Percentiles rank a stretch among this genome's conserved stretches.
phyloP scores from a whole-genome alignment of 1,284 basidiomycete species.

The Polyporus tsugae region DNA sequence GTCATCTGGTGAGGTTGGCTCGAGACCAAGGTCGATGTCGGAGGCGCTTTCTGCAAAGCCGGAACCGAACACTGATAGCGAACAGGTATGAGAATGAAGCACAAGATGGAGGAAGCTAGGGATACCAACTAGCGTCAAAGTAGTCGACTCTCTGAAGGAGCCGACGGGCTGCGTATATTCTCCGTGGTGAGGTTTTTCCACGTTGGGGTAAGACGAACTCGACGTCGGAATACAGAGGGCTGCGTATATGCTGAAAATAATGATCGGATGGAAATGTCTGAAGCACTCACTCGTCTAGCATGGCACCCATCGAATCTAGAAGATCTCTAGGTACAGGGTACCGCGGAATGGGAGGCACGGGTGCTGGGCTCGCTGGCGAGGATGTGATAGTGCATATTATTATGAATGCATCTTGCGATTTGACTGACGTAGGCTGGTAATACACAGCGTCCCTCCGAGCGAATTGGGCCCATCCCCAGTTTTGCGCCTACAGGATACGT shows the following conservation, averaged over 20 bases:
- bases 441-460: constrained; percentile 79
- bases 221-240: constrained; percentile 81
- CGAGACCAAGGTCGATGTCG: constrained; percentile 33
- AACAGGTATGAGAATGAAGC: not conserved
- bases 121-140: constrained; percentile 67
- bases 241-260: constrained; percentile 9
- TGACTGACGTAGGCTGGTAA: constrained; percentile 64
- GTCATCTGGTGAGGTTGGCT: constrained; percentile 36
- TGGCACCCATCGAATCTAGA: constrained; percentile 72
- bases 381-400: constrained; percentile 85
- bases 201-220: constrained; percentile 76
- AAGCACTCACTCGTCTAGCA: constrained; percentile 68
- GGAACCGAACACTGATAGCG: constrained; percentile 68
- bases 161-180: constrained; percentile 73
- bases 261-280: not conserved
- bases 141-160: constrained; percentile 80
- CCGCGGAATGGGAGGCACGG: constrained; percentile 52
- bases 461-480: constrained; percentile 90
- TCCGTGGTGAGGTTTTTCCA: constrained; percentile 49
- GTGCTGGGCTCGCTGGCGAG: constrained; percentile 62
- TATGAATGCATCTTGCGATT: constrained; percentile 70
- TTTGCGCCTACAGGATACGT: constrained; percentile 61
- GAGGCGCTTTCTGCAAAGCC: constrained; percentile 66
- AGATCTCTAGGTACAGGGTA: constrained; percentile 69
- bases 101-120: not conserved